Evolutionary conservation across 441 rosid genomes (phyloP), one percentile per base, ranked within the genome.

Genomic region (Erodium texanum): DNA sequence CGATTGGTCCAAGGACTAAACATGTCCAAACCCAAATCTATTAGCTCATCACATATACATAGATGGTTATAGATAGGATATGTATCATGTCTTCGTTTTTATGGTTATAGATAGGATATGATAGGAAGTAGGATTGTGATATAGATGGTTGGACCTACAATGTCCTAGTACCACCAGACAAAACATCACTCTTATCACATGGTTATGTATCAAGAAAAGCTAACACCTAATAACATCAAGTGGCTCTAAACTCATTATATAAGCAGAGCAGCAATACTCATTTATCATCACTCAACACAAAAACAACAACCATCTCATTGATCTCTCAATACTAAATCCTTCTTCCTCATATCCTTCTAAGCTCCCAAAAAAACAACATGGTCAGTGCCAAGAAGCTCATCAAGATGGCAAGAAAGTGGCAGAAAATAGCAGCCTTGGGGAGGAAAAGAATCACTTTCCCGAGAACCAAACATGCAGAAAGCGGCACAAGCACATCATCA

Each of bases 401-500:
- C 62, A 70, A 77, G 62, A 70, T 77, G 61, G 82, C 81, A 14
- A 81, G 67, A 71, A 81, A 80, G 58, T 76, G 84, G 84, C 79
- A 67, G 52, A 73, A 50, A 7, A 66, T n/a, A n/a, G n/a, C n/a
- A n/a, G n/a, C n/a, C n/a, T n/a, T n/a, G n/a, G n/a, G n/a, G n/a
- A n/a, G n/a, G 29, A 27, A 27, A 27, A 27, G 29, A 27, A 27
- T 27, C 29, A 0, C 65, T 15, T 52, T 69, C 0, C 70, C 74
- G 1, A 69, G 67, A 34, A 56, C 22, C 41, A 64, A n/a, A 12
- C 18, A 38, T 0, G 45, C 5, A 64, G 48, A 38, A 20, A 12
- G 20, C 10, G 62, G 19, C 65, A 27, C 45, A 5, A 56, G 62
- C 73, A 19, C 52, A 66, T 36, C 56, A 29, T 58, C 79, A 50